These are phyloP conservation scores for Olyra latifolia DNA, from an alignment of 176 grass and related monocot genomes.

Conservation along the genomic window DNA sequence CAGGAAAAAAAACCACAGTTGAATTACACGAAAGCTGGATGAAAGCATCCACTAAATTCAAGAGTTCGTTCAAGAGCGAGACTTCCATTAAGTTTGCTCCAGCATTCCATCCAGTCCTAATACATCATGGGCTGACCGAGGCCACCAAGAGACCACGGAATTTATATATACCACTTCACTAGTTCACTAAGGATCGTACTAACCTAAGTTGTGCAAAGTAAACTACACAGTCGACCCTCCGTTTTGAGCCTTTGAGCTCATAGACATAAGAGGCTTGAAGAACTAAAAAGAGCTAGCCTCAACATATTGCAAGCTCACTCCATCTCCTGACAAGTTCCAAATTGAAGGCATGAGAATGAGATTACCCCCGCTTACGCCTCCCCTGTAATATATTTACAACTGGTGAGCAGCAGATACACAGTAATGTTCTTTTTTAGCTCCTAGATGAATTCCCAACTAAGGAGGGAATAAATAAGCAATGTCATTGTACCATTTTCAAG, in stretches of 20 bases:
- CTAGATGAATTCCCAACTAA: no score
- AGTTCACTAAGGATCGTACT: constrained; percentile 20
- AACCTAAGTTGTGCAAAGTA: constrained; percentile 12
- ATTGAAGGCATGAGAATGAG: neutral
- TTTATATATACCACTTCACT: neutral
- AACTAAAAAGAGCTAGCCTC: neutral
- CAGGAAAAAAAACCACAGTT: neutral
- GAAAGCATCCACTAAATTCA: neutral
- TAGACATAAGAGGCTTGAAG: neutral
- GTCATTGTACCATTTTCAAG: neutral
- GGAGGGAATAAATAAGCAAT: neutral
- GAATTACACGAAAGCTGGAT: neutral
- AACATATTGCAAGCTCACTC: neutral
- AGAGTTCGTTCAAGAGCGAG: neutral
- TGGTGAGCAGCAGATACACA: constrained; percentile 3
- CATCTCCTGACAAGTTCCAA: neutral
- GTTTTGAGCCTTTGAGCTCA: neutral
- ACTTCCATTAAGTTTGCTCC: neutral
- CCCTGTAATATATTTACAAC: constrained; percentile 40
- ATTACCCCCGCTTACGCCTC: constrained; percentile 42
- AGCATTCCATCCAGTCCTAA: neutral
- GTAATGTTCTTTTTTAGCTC: neutral
- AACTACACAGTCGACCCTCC: neutral
- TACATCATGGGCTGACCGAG: neutral
- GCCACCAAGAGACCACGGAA: neutral